Percentiles rank a stretch among this genome's conserved stretches.
phyloP scores from a whole-genome alignment of 495 filamentous ascomycete genomes.

The Jackrogersella minutella region DNA sequence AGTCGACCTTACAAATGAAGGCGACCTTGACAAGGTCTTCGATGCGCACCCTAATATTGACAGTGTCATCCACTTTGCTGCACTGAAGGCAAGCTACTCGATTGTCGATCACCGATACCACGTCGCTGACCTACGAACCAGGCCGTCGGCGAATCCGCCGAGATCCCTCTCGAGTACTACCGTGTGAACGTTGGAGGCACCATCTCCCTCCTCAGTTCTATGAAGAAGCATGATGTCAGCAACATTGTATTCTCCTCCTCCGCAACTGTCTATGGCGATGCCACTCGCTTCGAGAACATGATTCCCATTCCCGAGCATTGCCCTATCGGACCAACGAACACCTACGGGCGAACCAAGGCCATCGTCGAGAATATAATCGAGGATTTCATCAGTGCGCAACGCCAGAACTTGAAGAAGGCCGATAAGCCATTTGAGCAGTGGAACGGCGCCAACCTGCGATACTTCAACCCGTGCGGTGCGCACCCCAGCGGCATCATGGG shows the following conservation, averaged over 20 bases:
- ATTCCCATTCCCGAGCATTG: constrained; percentile 98
- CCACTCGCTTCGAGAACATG: constrained; percentile 95
- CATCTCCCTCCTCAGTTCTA: constrained; percentile 84
- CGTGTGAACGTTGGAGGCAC: constrained; percentile 94
- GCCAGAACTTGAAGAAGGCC: constrained; percentile 80
- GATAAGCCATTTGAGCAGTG: constrained; percentile 80
- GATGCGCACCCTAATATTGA: constrained; percentile 89
- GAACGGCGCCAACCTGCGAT: constrained; percentile 93
- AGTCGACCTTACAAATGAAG: constrained; percentile 86
- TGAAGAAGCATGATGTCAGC: constrained; percentile 86
- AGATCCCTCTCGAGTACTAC: constrained; percentile 98
- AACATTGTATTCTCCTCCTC: constrained; percentile 98
- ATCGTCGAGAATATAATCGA: constrained; percentile 90
- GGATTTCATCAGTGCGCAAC: constrained; percentile 87
- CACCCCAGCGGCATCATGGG: constrained; percentile 98
- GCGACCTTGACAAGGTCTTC: constrained; percentile 86
- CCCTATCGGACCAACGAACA: constrained; percentile 95
- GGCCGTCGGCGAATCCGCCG: constrained; percentile 95
- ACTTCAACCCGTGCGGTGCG: constrained; percentile 96
- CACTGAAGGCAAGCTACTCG: constrained; percentile 79
- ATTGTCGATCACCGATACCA: neutral
- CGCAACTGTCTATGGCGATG: constrained; percentile 91
- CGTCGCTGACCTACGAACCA: constrained; percentile 45
- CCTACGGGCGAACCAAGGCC: constrained; percentile 95
- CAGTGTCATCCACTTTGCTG: constrained; percentile 98